Conservation (phyloP, 257 asterid species). For the Cruciata laevipes region DNA sequence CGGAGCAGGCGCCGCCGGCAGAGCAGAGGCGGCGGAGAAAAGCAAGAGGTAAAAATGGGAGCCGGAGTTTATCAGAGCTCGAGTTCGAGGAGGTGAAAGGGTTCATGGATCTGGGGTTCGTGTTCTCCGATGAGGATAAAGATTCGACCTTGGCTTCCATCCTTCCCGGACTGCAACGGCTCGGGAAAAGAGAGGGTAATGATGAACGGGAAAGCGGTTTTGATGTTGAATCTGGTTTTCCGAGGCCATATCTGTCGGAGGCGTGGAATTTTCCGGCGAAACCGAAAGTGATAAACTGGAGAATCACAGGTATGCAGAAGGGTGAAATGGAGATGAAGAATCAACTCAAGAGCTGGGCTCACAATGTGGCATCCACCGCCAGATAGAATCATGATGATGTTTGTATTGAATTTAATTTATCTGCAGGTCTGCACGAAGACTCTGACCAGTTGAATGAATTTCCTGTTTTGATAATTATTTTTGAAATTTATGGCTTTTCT, state of each 20-base stretch:
- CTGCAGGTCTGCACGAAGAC: not conserved
- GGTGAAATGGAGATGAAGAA: constrained; percentile 56
- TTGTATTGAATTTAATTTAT: not conserved
- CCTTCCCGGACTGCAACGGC: constrained; percentile 54
- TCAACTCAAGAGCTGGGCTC: constrained; percentile 73
- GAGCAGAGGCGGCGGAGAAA: not conserved
- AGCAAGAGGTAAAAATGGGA: constrained; percentile 10
- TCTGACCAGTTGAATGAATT: not conserved
- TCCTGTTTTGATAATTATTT: no score
- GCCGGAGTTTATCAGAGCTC: constrained; percentile 58
- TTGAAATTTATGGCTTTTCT: no score
- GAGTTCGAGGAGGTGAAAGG: constrained; percentile 71
- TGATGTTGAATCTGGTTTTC: constrained; percentile 12
- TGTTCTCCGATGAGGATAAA: constrained; percentile 48
- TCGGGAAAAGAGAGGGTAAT: constrained; percentile 19
- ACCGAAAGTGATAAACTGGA: constrained; percentile 34
- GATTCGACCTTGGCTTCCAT: constrained; percentile 45
- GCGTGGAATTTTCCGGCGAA: constrained; percentile 40
- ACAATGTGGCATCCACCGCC: constrained; percentile 59
- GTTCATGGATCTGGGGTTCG: constrained; percentile 84
- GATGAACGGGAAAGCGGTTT: not conserved
- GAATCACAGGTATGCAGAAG: constrained; percentile 32
- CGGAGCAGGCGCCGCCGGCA: not conserved
- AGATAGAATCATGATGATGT: constrained; percentile 19
- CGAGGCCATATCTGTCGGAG: constrained; percentile 51